These are phyloP conservation scores for Cyberlindnera suaveolens DNA, from an alignment of 805 yeast species.

Conservation along the genomic window DNA sequence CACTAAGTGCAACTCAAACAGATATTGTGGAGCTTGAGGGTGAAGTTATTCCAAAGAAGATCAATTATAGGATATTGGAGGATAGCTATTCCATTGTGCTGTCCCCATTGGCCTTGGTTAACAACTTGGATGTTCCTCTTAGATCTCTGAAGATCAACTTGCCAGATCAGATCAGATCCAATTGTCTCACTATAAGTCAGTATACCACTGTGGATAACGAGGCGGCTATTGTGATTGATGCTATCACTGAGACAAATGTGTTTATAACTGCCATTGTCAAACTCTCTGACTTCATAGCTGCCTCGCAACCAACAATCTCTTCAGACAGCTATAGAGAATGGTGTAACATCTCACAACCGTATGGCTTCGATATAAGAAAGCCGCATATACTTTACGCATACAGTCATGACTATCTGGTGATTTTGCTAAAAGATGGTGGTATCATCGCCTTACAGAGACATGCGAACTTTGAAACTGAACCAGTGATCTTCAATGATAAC, in stretches of 20 bases:
- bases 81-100: conserved; percentile 14
- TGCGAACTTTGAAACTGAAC: conserved; percentile 27
- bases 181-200: conserved; percentile 34
- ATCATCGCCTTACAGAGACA: conserved; percentile 44
- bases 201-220: conserved; percentile 22
- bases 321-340: conserved; percentile 35
- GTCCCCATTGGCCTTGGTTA: conserved; percentile 19
- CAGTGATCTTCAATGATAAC: conserved; percentile 49
- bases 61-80: conserved; percentile 17
- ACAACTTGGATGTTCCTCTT: conserved; percentile 15
- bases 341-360: conserved; percentile 66
- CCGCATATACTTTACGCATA: conserved; percentile 50
- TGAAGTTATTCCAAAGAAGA: conserved; percentile 30
- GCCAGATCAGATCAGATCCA: conserved; percentile 30
- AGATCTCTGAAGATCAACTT: conserved; percentile 26
- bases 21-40: conserved; percentile 27
- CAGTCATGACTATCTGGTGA: conserved; percentile 39
- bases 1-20: conserved; percentile 13
- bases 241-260: conserved; percentile 45
- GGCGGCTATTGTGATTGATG: conserved; percentile 38
- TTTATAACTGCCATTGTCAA: conserved; percentile 44
- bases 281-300: conserved; percentile 34
- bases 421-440: conserved; percentile 74
- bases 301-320: conserved; percentile 5
- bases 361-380: conserved; percentile 48